Evolutionary conservation across 2,329 filamentous ascomycete genomes (phyloP), one percentile per base, ranked within the genome.

Genomic region (Fusarium protoensiforme): DNA sequence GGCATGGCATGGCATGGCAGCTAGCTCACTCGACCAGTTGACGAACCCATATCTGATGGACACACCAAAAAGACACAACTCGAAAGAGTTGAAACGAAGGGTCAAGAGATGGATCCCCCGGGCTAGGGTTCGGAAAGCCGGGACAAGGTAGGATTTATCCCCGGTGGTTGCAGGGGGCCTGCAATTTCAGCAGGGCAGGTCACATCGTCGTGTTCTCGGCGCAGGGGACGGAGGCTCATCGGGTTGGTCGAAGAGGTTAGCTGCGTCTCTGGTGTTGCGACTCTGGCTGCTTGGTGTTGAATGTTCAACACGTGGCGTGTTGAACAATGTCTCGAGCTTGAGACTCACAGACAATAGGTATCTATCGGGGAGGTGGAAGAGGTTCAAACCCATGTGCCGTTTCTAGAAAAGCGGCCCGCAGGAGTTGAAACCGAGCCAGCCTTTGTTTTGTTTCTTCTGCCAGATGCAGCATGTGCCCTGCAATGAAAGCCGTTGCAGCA

Each of bases 401-500:
- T 62, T 62, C 46, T 62, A 62, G 60, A 62, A 62, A 35, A 24
- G 46, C 46, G 60, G 46, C 35, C 46, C 46, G 60, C 46, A 24
- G 46, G 43, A 24, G 43, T 39, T 62, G 57, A 71, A 65, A 71
- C 63, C 24, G 58, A 65, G 43, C 33, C 60, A 74, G 60, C 39
- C 67, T 43, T 35, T 27, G 38, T 38, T 56, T 67, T 65, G 71
- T 74, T 73, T 73, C 71, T 68, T 72, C 63, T 68, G 64, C 56
- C 67, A 74, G 41, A 59, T 73, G 54, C 46, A 67, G 24, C 29
- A 53, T 59, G 27, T 54, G 54, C 35, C 69, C 57, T 72, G 69
- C 31, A 72, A 72, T 73, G 20, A 67, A 61, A 72, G 63, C 27
- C 48, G 46, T 36, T 54, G 46, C 18, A 35, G 20, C 39, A 22